A percentile compares a stretch with the other conserved stretches of the same genome.
Conservation (phyloP, 371 early-diverging fungal species). For the Amoeboaphelidium protococcarum region DNA sequence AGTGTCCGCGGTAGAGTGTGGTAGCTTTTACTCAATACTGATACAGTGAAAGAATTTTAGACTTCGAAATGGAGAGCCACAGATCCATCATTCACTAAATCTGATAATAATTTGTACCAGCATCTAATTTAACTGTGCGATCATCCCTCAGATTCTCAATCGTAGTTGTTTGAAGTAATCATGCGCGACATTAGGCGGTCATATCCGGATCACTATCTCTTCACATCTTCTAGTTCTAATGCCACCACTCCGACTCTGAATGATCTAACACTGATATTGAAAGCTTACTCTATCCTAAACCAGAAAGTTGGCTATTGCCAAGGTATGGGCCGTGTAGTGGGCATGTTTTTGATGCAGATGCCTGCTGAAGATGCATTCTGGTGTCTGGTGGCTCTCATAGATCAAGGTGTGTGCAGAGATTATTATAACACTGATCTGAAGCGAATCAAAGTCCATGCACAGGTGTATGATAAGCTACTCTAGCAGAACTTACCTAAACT, state of each 20-base stretch:
- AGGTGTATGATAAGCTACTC: constrained; percentile 50
- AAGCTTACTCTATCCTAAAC: not conserved
- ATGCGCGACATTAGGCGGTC: not conserved
- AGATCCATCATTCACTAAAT: not conserved
- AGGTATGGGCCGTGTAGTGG: constrained; percentile 1
- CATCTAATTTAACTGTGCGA: not conserved
- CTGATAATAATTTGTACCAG: not conserved
- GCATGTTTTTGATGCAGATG: not conserved
- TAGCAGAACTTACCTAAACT: constrained; percentile 37
- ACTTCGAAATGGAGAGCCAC: not conserved
- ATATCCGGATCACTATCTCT: not conserved
- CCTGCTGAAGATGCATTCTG: constrained; percentile 1
- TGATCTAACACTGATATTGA: not conserved
- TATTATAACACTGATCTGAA: constrained; percentile 45
- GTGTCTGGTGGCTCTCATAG: constrained; percentile 36
- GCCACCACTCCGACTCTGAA: not conserved
- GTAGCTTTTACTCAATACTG: no score
- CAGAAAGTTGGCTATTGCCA: constrained; percentile 1
- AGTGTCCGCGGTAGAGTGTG: not conserved
- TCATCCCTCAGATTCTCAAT: not conserved
- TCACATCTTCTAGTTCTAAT: no score
- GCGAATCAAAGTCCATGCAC: constrained; percentile 50
- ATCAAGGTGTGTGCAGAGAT: constrained; percentile 32
- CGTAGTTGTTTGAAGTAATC: not conserved
- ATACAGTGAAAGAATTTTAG: no score